Conservation (phyloP, 2,329 filamentous ascomycete species). For the Cadophora malorum region DNA sequence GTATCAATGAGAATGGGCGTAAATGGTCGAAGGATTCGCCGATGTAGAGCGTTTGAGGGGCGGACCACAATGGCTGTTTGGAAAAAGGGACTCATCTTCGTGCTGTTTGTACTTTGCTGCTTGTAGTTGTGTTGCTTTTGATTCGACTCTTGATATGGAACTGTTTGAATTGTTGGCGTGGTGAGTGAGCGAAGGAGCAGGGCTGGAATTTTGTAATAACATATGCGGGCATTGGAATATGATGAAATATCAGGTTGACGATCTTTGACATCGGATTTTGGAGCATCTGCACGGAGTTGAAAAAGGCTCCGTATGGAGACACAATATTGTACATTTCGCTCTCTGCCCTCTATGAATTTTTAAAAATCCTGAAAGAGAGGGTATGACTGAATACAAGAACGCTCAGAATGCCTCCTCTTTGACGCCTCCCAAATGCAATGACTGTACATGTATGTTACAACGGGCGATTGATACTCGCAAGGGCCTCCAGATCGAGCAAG, state of each 20-base stretch:
- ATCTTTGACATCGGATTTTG: not conserved
- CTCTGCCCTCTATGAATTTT: conserved; percentile 2
- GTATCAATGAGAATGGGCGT: not conserved
- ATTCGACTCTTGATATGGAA: not conserved
- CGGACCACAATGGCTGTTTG: not conserved
- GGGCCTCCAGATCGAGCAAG: not conserved
- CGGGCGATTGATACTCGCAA: not conserved
- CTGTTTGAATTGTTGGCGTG: not conserved
- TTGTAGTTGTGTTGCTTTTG: not conserved
- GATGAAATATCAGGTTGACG: no score
- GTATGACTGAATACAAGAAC: not conserved
- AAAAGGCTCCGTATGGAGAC: not conserved
- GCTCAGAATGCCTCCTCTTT: not conserved
- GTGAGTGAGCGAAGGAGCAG: conserved; percentile 8
- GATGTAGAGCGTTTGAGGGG: not conserved
- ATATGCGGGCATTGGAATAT: no score
- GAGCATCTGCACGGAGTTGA: not conserved
- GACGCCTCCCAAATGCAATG: not conserved
- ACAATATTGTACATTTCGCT: conserved; percentile 5
- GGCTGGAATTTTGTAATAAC: conserved; percentile 2
- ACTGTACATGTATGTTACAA: conserved; percentile 9
- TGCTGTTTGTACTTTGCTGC: not conserved
- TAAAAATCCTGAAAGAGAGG: not conserved
- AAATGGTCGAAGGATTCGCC: not conserved
- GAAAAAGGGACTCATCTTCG: not conserved